Evolutionary conservation across 116 monocot genomes (phyloP).

Genomic region (Dioscorea cayenensis): DNA sequence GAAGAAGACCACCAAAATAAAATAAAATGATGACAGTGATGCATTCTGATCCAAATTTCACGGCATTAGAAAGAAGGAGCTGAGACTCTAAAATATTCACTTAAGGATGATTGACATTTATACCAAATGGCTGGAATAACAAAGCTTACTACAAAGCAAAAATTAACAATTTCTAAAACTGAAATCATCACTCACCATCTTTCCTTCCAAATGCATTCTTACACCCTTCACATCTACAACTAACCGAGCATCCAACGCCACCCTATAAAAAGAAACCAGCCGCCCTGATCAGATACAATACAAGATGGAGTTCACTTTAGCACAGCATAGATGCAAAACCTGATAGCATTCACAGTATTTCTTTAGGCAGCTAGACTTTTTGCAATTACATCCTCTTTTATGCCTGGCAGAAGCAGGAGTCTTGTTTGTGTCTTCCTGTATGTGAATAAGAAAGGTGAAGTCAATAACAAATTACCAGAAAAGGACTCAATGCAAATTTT

Average conservation of each 20-base stretch:
- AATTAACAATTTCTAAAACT: neutral
- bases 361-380: conserved; percentile 87
- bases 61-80: too few relatives aligned
- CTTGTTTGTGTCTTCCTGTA: conserved; percentile 65
- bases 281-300: conserved; percentile 12
- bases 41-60: too few relatives aligned
- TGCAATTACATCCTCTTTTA: conserved; percentile 83
- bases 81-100: too few relatives aligned
- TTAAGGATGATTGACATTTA: too few relatives aligned
- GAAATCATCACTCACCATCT: conserved; percentile 40
- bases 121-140: too few relatives aligned
- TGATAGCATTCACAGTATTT: conserved; percentile 99
- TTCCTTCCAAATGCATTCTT: conserved; percentile 89
- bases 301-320: neutral
- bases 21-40: too few relatives aligned
- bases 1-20: too few relatives aligned
- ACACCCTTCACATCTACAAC: conserved; percentile 91
- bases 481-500: neutral
- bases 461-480: neutral
- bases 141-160: too few relatives aligned
- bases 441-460: conserved; percentile 1
- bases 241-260: conserved; percentile 81
- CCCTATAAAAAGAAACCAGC: conserved; percentile 40
- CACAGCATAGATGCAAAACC: conserved; percentile 36
- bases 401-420: conserved; percentile 94